Evolutionary conservation across 257 asterid genomes (phyloP).

Genomic region (Penstemon barbatus): DNA sequence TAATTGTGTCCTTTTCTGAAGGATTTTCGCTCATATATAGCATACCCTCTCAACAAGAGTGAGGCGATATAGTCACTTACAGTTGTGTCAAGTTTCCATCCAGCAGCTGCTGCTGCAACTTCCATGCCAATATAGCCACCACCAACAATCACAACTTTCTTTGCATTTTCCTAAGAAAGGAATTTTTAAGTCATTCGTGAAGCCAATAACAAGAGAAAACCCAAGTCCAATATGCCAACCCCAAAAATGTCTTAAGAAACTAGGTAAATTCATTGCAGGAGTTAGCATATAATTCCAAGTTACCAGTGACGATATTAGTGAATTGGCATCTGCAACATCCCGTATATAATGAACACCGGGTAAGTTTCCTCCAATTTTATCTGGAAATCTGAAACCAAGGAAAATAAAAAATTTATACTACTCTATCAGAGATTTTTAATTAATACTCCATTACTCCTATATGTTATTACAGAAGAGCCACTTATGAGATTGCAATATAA

Average conservation of each 20-base stretch:
- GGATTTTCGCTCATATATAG: background rate
- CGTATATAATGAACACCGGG: constrained; percentile 92
- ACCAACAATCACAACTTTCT: constrained; percentile 84
- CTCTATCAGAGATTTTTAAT: constrained; percentile 1
- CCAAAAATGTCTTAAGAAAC: background rate
- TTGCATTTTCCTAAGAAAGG: constrained; percentile 65
- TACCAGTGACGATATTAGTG: constrained; percentile 82
- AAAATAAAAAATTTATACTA: constrained; percentile 11
- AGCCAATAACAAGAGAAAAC: background rate
- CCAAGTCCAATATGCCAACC: background rate
- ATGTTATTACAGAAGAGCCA: background rate
- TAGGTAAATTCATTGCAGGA: constrained; percentile 3
- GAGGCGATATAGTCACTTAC: constrained; percentile 45
- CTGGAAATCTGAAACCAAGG: constrained; percentile 71
- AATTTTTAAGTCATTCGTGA: background rate
- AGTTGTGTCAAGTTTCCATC: constrained; percentile 94
- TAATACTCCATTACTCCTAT: background rate
- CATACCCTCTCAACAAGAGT: background rate
- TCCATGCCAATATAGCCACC: constrained; percentile 99
- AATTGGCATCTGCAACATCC: constrained; percentile 93
- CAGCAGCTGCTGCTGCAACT: constrained; percentile 95
- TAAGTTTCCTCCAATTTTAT: constrained; percentile 86
- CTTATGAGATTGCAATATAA: background rate
- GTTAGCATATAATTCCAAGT: constrained; percentile 20
- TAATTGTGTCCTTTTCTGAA: background rate